Evolutionary conservation across 2,329 filamentous ascomycete genomes (phyloP).

Genomic region (Coleophoma eucalyptorum): DNA sequence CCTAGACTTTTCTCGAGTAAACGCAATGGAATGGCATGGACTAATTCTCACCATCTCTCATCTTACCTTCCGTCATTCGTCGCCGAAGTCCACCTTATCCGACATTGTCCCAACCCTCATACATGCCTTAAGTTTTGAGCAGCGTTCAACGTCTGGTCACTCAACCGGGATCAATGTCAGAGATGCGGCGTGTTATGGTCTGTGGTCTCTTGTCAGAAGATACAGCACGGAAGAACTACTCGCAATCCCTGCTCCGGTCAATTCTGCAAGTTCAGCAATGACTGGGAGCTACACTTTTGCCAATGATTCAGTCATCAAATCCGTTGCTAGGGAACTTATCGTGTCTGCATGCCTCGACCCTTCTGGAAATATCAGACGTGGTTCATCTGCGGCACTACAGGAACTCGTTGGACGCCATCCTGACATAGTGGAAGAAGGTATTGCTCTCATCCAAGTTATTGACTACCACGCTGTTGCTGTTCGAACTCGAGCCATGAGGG

Average conservation of each 20-base stretch:
- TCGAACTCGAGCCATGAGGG: slow-evolving; percentile 74
- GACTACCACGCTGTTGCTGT: slow-evolving; percentile 93
- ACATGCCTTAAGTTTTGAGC: slow-evolving; percentile 82
- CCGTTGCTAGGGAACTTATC: slow-evolving; percentile 77
- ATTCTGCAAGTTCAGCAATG: neutral
- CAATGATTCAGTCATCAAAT: slow-evolving; percentile 59
- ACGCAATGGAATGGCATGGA: slow-evolving; percentile 87
- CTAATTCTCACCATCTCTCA: slow-evolving; percentile 84
- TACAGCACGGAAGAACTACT: slow-evolving; percentile 79
- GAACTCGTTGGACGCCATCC: slow-evolving; percentile 93
- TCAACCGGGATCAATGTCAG: slow-evolving; percentile 87
- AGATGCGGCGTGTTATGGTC: slow-evolving; percentile 92
- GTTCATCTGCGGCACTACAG: slow-evolving; percentile 88
- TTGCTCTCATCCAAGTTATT: slow-evolving; percentile 80
- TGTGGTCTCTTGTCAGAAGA: slow-evolving; percentile 87
- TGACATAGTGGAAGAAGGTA: slow-evolving; percentile 76
- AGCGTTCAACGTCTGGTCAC: slow-evolving; percentile 78
- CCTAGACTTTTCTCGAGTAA: slow-evolving; percentile 67
- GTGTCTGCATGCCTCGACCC: slow-evolving; percentile 82
- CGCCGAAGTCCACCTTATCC: slow-evolving; percentile 65
- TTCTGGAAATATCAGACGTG: slow-evolving; percentile 87
- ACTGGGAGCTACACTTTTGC: slow-evolving; percentile 23
- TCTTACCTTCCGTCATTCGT: slow-evolving; percentile 78
- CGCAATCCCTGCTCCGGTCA: slow-evolving; percentile 43
- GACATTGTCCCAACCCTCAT: slow-evolving; percentile 75